Evolutionary conservation across 1,284 basidiomycete genomes (phyloP).

Genomic region (Meripilus lineatus): DNA sequence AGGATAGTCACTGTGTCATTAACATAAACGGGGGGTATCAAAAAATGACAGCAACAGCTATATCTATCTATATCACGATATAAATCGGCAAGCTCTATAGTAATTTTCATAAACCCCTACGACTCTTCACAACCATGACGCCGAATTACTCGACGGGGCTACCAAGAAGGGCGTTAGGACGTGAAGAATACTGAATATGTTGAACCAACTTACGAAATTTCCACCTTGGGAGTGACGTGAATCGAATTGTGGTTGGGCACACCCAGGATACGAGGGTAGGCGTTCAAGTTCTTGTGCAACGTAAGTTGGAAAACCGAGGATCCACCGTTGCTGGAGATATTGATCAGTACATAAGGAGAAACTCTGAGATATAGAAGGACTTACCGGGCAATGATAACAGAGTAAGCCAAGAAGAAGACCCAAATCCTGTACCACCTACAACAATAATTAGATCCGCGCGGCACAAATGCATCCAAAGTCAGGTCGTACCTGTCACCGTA

Average conservation of each 20-base stretch:
- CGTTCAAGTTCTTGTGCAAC: constrained; percentile 96
- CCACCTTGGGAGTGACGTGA: constrained; percentile 49
- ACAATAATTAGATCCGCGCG: constrained; percentile 9
- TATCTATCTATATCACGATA: too few species aligned
- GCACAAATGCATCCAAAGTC: constrained; percentile 2
- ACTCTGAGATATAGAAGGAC: constrained; percentile 18
- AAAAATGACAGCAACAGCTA: too few species aligned
- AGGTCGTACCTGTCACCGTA: constrained; percentile 72
- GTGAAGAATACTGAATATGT: constrained; percentile 1
- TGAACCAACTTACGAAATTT: constrained; percentile 40
- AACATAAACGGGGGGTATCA: too few species aligned
- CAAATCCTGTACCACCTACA: constrained; percentile 84
- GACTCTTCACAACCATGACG: too few species aligned
- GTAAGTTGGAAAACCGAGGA: constrained; percentile 95
- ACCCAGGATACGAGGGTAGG: constrained; percentile 83
- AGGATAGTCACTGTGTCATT: too few species aligned
- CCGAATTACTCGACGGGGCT: constrained; percentile 5
- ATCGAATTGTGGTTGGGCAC: constrained; percentile 73
- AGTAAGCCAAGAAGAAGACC: constrained; percentile 88
- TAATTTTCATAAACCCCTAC: too few species aligned
- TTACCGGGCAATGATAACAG: constrained; percentile 64
- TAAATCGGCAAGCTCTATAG: too few species aligned
- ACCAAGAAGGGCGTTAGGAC: background rate
- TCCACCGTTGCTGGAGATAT: constrained; percentile 66
- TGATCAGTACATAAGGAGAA: background rate